Base-by-base conservation (phyloP, 129 eudicot species). In the Smallanthus sonchifolius region DNA sequence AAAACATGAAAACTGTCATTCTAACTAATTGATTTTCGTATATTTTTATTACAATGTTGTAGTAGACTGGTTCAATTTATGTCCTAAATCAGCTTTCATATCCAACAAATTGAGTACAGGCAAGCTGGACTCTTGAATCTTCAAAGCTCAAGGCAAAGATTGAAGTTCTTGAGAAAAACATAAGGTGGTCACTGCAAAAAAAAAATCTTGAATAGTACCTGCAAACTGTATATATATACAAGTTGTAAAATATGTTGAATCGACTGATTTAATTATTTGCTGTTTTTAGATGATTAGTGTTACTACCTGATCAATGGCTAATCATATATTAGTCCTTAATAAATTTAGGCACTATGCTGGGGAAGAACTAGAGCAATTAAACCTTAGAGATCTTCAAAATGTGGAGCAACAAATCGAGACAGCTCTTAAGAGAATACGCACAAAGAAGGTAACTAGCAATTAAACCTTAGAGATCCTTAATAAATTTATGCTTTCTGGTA, bases 391-490 rank as follows among this genome's bases (percentile, higher is more conserved):
- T 77, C 95, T 91, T 69, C 97, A 88, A 66, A 79, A 80, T 78
- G 83, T 90, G 82, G 97, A 88, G 85, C 97, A 86, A 56, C 97
- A 91, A 77, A 84, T 87, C 37, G 93, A 90, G 55, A 76, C 81
- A 24, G 88, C 93, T 77, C 86, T 90, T 64, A 90, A 85, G 73
- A 83, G 93, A 40, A 77, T 87, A 49, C 72, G 96, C 62, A 81
- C 83, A 14, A 83, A 80, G 38, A 87, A 90, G 91, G 91, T 88
- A 71, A 74, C n/a, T 15, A 37, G n/a, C n/a, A n/a, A n/a, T n/a
- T n/a, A n/a, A n/a, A n/a, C n/a, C n/a, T n/a, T n/a, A n/a, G n/a
- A n/a, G 60, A 28, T 56, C 48, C 19, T 47, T 20, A n/a, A 17
- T 20, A 15, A n/a, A n/a, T n/a, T 30, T 4, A 54, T 36, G 3